These are phyloP conservation scores for Apophysomyces sp. DNA, from an alignment of 371 early-diverging fungal genomes.

Conservation along the genomic window DNA sequence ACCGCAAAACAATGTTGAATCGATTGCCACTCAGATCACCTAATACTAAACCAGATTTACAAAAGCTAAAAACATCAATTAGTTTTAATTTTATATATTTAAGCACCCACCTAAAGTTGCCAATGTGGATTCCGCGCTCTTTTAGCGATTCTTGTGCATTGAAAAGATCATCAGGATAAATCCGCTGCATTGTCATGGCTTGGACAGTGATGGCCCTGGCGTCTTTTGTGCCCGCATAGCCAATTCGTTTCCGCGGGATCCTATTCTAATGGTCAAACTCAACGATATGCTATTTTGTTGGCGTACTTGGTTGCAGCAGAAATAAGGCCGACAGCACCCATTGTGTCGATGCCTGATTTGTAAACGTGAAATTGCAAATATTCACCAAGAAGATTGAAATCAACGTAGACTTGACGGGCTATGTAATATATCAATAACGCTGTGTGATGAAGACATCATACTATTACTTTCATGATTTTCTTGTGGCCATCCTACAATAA, in stretches of 20 bases:
- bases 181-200: slow-evolving; percentile 71
- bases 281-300: background rate
- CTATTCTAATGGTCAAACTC: slow-evolving; percentile 16
- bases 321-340: slow-evolving; percentile 73
- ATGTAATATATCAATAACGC: slow-evolving; percentile 6
- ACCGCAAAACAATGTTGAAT: slow-evolving; percentile 79
- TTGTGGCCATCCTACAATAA: slow-evolving; percentile 32
- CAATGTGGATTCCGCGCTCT: slow-evolving; percentile 62
- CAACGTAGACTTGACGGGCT: slow-evolving; percentile 18
- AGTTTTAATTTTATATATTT: background rate
- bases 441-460: background rate
- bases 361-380: slow-evolving; percentile 82
- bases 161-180: slow-evolving; percentile 60
- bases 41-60: slow-evolving; percentile 61
- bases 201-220: slow-evolving; percentile 95
- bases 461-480: slow-evolving; percentile 2
- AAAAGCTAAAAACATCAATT: slow-evolving; percentile 43
- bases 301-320: slow-evolving; percentile 17
- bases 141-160: slow-evolving; percentile 53
- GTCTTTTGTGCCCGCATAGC: slow-evolving; percentile 99
- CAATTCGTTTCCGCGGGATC: slow-evolving; percentile 56
- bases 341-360: slow-evolving; percentile 91
- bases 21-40: slow-evolving; percentile 91
- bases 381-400: slow-evolving; percentile 58
- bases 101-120: slow-evolving; percentile 68